Conservation (phyloP, 306 rosid genomes). For the Hippophae rhamnoides region DNA sequence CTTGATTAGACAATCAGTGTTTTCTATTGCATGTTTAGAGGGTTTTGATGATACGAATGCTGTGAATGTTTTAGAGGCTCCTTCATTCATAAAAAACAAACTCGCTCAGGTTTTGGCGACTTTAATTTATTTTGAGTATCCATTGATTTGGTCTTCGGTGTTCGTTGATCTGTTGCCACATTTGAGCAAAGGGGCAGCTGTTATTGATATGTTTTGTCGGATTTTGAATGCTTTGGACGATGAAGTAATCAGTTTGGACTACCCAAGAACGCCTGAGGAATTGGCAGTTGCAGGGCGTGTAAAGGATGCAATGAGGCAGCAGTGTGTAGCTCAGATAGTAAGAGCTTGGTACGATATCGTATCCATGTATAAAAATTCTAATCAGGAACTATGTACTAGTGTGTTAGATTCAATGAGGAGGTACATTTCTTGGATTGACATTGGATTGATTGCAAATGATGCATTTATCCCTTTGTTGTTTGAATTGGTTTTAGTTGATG, state of each 20-base stretch:
- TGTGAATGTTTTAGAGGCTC: conserved; percentile 58
- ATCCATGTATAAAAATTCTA: conserved; percentile 48
- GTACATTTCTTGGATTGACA: conserved; percentile 90
- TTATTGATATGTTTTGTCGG: conserved; percentile 92
- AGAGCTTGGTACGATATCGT: conserved; percentile 74
- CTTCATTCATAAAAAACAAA: conserved; percentile 69
- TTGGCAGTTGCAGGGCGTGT: conserved; percentile 46
- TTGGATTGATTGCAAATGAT: conserved; percentile 75
- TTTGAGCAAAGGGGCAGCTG: conserved; percentile 57
- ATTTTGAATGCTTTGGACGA: conserved; percentile 80
- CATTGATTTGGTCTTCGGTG: conserved; percentile 68
- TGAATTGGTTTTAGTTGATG: conserved; percentile 64
- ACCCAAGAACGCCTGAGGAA: conserved; percentile 66
- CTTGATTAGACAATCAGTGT: conserved; percentile 59
- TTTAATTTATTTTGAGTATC: conserved; percentile 74
- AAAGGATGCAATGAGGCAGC: conserved; percentile 90
- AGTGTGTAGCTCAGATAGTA: conserved; percentile 54
- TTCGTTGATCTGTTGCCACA: conserved; percentile 73
- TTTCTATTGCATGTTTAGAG: conserved; percentile 65
- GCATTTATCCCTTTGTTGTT: conserved; percentile 64
- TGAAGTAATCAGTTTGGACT: conserved; percentile 75
- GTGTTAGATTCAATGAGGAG: conserved; percentile 77
- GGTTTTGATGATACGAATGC: conserved; percentile 44
- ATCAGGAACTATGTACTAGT: conserved; percentile 55
- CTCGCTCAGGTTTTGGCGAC: conserved; percentile 81